phyloP scores from a whole-genome alignment of 1,284 basidiomycete genomes.

The Takashimella tepidaria region DNA sequence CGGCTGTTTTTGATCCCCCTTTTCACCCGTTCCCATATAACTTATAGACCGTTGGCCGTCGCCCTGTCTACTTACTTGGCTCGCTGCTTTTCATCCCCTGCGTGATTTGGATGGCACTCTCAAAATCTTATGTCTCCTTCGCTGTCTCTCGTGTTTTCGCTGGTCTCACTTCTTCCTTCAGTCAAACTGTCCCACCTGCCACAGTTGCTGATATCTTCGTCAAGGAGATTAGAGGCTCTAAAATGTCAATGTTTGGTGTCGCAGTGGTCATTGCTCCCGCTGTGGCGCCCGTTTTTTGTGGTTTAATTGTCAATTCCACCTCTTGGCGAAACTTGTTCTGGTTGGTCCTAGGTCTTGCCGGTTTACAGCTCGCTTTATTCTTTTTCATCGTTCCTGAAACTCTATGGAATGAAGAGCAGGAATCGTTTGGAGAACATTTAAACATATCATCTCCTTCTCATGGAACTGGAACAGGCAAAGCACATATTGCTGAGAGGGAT shows the following conservation, averaged over 20 bases:
- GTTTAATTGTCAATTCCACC: conserved; percentile 28
- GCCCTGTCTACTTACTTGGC: conserved; percentile 41
- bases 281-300: conserved; percentile 39
- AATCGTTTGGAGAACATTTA: background rate
- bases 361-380: conserved; percentile 29
- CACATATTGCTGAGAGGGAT: background rate
- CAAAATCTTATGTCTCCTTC: conserved; percentile 22
- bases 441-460: background rate
- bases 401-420: conserved; percentile 27
- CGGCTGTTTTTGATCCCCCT: too few relatives aligned
- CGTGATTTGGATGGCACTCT: conserved; percentile 37
- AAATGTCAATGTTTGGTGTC: conserved; percentile 35
- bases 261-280: conserved; percentile 33
- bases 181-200: conserved; percentile 30
- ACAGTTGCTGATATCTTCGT: conserved; percentile 32
- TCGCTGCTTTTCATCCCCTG: conserved; percentile 41
- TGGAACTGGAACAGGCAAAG: background rate
- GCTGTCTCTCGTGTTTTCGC: conserved; percentile 26
- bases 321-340: conserved; percentile 38
- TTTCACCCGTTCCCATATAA: conserved; percentile 5
- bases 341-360: conserved; percentile 36
- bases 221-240: conserved; percentile 38
- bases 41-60: conserved; percentile 31
- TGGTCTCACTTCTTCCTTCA: conserved; percentile 21
- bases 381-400: conserved; percentile 43